These are phyloP conservation scores for Candida albicans DNA, from an alignment of 1,139 yeast species.

Conservation along the genomic window DNA sequence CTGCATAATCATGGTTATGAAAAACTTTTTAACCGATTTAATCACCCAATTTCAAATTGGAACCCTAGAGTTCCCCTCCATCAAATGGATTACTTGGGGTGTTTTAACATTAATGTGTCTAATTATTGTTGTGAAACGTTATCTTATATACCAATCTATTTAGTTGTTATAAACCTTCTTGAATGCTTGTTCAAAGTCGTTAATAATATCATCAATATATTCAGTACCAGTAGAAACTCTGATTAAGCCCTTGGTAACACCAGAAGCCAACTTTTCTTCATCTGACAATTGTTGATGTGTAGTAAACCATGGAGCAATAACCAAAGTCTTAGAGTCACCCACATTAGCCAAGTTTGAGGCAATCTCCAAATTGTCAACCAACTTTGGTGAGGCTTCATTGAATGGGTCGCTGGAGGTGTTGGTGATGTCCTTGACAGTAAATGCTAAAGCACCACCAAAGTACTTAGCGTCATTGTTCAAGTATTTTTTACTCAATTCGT, in stretches of 20 bases:
- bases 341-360: slow-evolving; percentile 95
- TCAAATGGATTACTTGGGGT: slow-evolving; percentile 6
- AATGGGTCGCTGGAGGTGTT: slow-evolving; percentile 52
- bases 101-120: slow-evolving; percentile 2
- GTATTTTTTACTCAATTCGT: slow-evolving; percentile 80
- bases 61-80: slow-evolving; percentile 2
- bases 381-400: slow-evolving; percentile 72
- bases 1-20: slow-evolving; percentile 1
- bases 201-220: slow-evolving; percentile 83
- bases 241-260: slow-evolving; percentile 84
- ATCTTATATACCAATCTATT: slow-evolving; percentile 4
- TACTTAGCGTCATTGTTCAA: slow-evolving; percentile 55
- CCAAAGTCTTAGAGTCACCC: slow-evolving; percentile 93
- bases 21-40: slow-evolving; percentile 1
- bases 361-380: slow-evolving; percentile 77
- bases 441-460: slow-evolving; percentile 83
- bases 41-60: slow-evolving; percentile 7
- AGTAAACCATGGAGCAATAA: slow-evolving; percentile 92
- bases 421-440: slow-evolving; percentile 75
- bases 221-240: slow-evolving; percentile 91
- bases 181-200: slow-evolving; percentile 82
- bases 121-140: slow-evolving; percentile 2
- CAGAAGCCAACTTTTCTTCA: slow-evolving; percentile 76
- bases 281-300: slow-evolving; percentile 90
- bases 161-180: slow-evolving; percentile 41